Conservation (phyloP, 1,284 basidiomycete genomes). For the Ceratobasidium theobromae region DNA sequence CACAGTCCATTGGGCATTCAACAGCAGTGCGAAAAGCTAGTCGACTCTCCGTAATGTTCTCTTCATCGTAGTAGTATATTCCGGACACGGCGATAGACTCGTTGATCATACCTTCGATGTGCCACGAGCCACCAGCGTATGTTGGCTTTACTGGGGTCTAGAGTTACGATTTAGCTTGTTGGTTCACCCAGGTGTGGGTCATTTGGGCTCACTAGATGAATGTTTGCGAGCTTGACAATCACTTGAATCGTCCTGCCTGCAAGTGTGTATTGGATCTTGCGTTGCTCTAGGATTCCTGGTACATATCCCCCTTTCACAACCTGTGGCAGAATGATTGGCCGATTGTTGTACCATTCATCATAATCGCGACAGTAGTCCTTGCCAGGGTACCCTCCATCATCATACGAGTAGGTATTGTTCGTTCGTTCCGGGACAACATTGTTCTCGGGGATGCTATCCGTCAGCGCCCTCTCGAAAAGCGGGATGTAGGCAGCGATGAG, state of each 20-base stretch:
- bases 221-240: slow-evolving; percentile 55
- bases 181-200: neutral
- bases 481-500: slow-evolving; percentile 49
- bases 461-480: slow-evolving; percentile 55
- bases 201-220: slow-evolving; percentile 45
- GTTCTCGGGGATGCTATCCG: slow-evolving; percentile 48
- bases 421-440: neutral
- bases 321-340: neutral
- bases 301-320: slow-evolving; percentile 19
- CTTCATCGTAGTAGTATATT: slow-evolving; percentile 45
- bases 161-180: slow-evolving; percentile 2
- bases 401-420: neutral
- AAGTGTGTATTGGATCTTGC: slow-evolving; percentile 46
- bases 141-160: slow-evolving; percentile 48
- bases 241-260: slow-evolving; percentile 49
- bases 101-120: slow-evolving; percentile 58
- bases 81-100: slow-evolving; percentile 54
- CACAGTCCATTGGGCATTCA: neutral
- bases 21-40: slow-evolving; percentile 28
- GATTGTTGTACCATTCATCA: slow-evolving; percentile 12
- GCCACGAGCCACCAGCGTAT: slow-evolving; percentile 52
- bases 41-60: slow-evolving; percentile 32
- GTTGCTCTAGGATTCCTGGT: slow-evolving; percentile 20
- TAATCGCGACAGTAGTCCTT: slow-evolving; percentile 40
- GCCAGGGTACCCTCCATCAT: slow-evolving; percentile 3